phyloP scores from a whole-genome alignment of 805 yeast species.

The Kockiozyma suomiensis region DNA sequence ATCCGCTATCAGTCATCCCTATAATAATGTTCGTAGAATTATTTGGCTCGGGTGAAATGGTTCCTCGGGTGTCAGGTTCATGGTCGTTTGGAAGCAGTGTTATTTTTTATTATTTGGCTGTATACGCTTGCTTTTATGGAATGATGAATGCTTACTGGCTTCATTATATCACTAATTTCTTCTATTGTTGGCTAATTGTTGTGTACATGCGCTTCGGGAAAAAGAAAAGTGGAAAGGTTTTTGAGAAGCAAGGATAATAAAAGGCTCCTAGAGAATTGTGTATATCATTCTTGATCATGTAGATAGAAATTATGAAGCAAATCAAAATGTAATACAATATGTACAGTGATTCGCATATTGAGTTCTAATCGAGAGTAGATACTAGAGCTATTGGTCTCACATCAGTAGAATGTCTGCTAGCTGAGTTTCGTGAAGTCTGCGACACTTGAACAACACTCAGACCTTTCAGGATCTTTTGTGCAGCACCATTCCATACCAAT shows the following conservation, averaged over 20 bases:
- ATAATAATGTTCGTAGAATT: slow-evolving; percentile 61
- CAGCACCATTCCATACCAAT: slow-evolving; percentile 30
- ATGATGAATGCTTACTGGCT: slow-evolving; percentile 82
- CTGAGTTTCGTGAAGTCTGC: not conserved
- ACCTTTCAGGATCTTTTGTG: slow-evolving; percentile 16
- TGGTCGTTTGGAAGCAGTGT: slow-evolving; percentile 43
- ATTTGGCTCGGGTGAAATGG: slow-evolving; percentile 52
- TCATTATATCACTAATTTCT: slow-evolving; percentile 71
- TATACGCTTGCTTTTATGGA: slow-evolving; percentile 73
- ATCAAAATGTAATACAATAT: too few species aligned
- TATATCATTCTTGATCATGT: not conserved
- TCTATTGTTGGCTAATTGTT: slow-evolving; percentile 39
- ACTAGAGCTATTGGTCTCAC: slow-evolving; percentile 2
- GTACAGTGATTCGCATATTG: not conserved
- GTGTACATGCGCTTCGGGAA: slow-evolving; percentile 12
- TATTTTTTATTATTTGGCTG: slow-evolving; percentile 54
- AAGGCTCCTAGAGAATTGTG: not conserved
- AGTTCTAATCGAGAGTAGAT: not conserved
- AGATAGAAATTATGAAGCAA: not conserved
- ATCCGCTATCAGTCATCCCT: slow-evolving; percentile 74
- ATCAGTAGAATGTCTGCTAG: not conserved
- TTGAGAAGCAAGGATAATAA: too few species aligned
- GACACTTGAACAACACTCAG: slow-evolving; percentile 11
- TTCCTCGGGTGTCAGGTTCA: slow-evolving; percentile 46
- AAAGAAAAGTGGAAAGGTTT: too few species aligned